phyloP scores from a whole-genome alignment of 345 rosid genomes.

The Eucalyptus guilfoylei region DNA sequence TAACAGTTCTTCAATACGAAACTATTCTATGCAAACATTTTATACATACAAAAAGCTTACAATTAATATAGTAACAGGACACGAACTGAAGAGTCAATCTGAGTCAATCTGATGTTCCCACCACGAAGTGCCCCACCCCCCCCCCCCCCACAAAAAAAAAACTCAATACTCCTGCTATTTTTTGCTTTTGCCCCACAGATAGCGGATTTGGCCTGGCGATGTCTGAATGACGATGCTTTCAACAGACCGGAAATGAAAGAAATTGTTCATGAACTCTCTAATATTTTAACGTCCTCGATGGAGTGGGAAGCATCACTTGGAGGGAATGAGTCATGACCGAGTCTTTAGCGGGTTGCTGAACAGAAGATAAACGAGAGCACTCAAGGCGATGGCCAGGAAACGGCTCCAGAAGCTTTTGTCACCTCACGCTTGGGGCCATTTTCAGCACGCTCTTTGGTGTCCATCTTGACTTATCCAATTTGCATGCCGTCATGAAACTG shows the following conservation, averaged over 20 bases:
- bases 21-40: background rate
- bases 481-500: background rate
- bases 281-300: constrained; percentile 17
- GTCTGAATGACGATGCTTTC: constrained; percentile 33
- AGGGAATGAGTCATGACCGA: constrained; percentile 39
- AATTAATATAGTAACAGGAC: background rate
- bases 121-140: background rate
- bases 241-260: constrained; percentile 49
- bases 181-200: constrained; percentile 3
- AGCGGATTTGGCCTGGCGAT: constrained; percentile 39
- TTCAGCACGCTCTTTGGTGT: background rate
- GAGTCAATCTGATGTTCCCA: background rate
- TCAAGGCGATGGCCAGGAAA: background rate
- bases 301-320: constrained; percentile 60
- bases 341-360: constrained; percentile 35
- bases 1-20: background rate
- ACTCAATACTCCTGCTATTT: background rate
- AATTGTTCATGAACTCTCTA: constrained; percentile 12
- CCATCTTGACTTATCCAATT: background rate
- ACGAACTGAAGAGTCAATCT: background rate
- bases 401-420: background rate
- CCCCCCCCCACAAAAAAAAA: too few relatives aligned
- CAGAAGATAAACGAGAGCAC: constrained; percentile 22
- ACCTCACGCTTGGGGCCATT: background rate
- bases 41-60: background rate